These are phyloP conservation scores for Persicaria tinctoria DNA, from an alignment of 148 eudicot species.

Conservation along the genomic window DNA sequence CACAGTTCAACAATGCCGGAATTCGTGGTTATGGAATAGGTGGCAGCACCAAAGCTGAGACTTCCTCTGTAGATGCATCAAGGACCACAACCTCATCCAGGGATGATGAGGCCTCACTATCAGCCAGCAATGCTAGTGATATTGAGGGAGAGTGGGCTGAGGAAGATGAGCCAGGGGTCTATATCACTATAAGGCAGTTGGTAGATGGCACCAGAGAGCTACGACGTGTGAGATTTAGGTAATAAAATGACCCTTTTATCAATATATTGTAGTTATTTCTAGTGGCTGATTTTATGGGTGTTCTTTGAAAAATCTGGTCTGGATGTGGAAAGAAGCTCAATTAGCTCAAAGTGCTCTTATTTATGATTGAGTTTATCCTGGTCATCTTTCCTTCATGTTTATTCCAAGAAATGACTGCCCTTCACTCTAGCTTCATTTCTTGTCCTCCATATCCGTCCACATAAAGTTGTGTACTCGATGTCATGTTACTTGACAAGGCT, in stretches of 20 bases:
- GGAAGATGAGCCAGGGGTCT: slow-evolving; percentile 92
- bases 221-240: slow-evolving; percentile 97
- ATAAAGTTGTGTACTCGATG: too few relatives aligned
- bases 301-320: not conserved
- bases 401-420: too few relatives aligned
- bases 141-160: slow-evolving; percentile 88
- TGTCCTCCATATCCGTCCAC: too few relatives aligned
- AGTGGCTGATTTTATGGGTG: not conserved
- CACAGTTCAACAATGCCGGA: slow-evolving; percentile 2
- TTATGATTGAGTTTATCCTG: too few relatives aligned
- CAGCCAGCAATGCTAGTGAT: slow-evolving; percentile 93
- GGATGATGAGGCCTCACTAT: slow-evolving; percentile 52
- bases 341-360: not conserved
- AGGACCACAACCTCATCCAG: slow-evolving; percentile 81
- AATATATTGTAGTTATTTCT: not conserved
- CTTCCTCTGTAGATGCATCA: slow-evolving; percentile 65
- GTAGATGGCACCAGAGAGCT: slow-evolving; percentile 85
- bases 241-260: slow-evolving; percentile 9
- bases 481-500: too few relatives aligned
- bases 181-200: slow-evolving; percentile 81
- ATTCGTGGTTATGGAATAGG: not conserved
- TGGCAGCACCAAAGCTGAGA: slow-evolving; percentile 23
- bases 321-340: not conserved
- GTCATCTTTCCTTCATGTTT: too few relatives aligned
- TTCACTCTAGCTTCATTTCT: too few relatives aligned